Evolutionary conservation across 129 eudicot species (phyloP), one percentile per base, ranked within the genome.

Genomic region (Tanacetum coccineum): DNA sequence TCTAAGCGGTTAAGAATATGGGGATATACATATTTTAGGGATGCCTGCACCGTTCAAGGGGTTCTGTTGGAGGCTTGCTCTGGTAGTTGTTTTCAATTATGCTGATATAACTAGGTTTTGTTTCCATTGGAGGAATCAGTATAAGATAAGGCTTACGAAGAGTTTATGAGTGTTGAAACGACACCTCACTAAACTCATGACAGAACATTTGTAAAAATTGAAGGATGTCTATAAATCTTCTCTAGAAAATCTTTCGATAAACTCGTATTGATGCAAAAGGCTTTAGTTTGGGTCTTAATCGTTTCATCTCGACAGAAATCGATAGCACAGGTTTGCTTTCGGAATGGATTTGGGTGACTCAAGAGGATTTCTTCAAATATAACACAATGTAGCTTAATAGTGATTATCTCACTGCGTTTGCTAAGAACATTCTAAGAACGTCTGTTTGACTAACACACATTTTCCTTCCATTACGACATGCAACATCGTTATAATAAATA

Each of bases 11-110:
- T 8, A 74, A 84, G 40, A 75, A 81, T 3, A 94, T 89, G 99
- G 99, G 93, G 61, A n/a, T 84, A 82, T 52, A 80, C 83, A n/a
- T 47, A 70, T 93, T 8, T 53, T 84, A 44, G 99, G 99, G 19
- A 89, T 93, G 99, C 96, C 99, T 0, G 83, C 99, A 62, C 99
- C 99, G 12, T n/a, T 93, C 99, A 12, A 94, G 96, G 65, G 99
- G 99, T 66, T n/a, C n/a, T n/a, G n/a, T n/a, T n/a, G n/a, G n/a
- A n/a, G n/a, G n/a, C n/a, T n/a, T n/a, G n/a, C n/a, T n/a, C n/a
- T n/a, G n/a, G n/a, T n/a, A n/a, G n/a, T n/a, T n/a, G n/a, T n/a
- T n/a, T n/a, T n/a, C n/a, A n/a, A n/a, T n/a, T n/a, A n/a, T n/a
- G n/a, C n/a, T n/a, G n/a, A n/a, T n/a, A n/a, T n/a, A n/a, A n/a